Evolutionary conservation across 2,329 filamentous ascomycete genomes (phyloP), one percentile per base, ranked within the genome.

Genomic region (Didymella pomorum): DNA sequence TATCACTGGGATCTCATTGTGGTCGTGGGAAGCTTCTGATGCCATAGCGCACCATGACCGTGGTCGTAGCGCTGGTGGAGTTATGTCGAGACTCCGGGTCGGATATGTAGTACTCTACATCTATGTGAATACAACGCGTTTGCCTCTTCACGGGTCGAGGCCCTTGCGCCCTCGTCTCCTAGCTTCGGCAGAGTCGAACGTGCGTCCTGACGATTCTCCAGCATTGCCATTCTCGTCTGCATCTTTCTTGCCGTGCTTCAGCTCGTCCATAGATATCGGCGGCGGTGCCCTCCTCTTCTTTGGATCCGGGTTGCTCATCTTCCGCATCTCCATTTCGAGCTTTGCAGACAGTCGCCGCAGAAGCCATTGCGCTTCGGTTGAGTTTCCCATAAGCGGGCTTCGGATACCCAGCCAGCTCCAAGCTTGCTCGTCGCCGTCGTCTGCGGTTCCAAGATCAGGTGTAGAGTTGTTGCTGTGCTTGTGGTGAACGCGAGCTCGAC

Each of bases 381-480:
- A 84, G 46, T 83, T 82, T 3, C 88, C 85, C 85, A 92, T 88
- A 12, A 93, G 79, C 3, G 90, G 90, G 64, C 87, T 90, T 14
- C 84, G 79, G 45, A 86, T 82, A 0, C 88, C 89, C 1, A 93
- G 82, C 90, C 90, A 93, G 31, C 88, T 91, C 89, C 90, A 92
- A 7, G 85, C 87, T 84, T 87, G 90, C 11, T 72, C 61, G 41
- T 70, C 63, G 3, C 68, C 71, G 26, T 71, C 70, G 8, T 72
- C 69, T 14, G 73, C 73, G 4, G 65, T 70, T 1, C 72, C 74
- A 14, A 76, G 66, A 53, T 76, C 73, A 8, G 68, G 68, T 3
- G 60, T 39, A n/a, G 64, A 62, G 4, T 68, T 48, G 8, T 66
- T 56, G 8, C 61, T 56, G 10, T 66, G 58, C n/a, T 70, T 54